Evolutionary conservation across 768 basidiomycete species (phyloP), one percentile per base, ranked within the genome.

Genomic region (Mycena pura): DNA sequence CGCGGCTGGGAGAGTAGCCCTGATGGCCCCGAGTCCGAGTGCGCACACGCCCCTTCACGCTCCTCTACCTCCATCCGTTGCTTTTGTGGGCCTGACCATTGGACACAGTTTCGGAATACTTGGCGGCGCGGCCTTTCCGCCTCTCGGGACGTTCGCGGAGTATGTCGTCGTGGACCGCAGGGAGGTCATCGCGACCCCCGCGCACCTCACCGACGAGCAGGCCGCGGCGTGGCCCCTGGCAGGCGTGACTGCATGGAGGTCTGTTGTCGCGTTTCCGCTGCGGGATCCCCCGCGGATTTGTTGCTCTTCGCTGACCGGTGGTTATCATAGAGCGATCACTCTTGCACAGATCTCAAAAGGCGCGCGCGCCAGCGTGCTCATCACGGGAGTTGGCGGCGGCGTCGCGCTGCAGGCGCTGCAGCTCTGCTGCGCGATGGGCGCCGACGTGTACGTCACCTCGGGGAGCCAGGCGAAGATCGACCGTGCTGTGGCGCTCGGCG

Each of bases 341-440:
- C 36, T 40, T 14, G 45, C 46, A 5, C 28, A 22, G 25, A 55
- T 55, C 10, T 57, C 38, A 15, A 27, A 10, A 8, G 14, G 4
- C 21, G 28, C 9, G 45, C n/a, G 38, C 5, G 29, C 29, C 27
- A 17, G 28, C 52, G 80, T 95, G 38, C 83, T 95, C 43, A 88
- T 95, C 59, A 92, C 91, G 0, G 92, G 92, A 17, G 85, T 91
- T 41, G 92, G 92, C 22, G 93, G 93, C 19, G 93, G 93, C 13
- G 93, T 95, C 36, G 93, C 93, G 0, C 78, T 95, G 27, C 67
- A 86, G 38, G 87, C 90, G 0, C 74, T 94, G 60, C 92, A 95
- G 71, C 73, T 94, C 9, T 90, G 87, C 70, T 67, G 93, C 4
- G 92, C 90, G 0, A 82, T 81, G 53, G 90, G 93, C 27, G 89